Base-by-base conservation (phyloP, 345 rosid genomes). In the Geranium brycei region DNA sequence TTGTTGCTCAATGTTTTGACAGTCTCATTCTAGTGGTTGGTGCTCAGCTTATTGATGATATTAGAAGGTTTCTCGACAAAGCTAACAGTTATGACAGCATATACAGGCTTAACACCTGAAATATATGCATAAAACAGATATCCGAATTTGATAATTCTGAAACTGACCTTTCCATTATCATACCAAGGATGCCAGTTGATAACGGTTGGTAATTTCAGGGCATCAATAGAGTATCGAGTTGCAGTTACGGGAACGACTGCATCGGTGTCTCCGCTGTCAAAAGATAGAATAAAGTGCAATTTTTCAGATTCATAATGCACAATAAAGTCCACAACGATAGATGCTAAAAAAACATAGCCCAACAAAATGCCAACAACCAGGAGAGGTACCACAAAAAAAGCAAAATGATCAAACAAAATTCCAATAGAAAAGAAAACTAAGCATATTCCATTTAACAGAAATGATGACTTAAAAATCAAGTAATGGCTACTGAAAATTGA, bases 121-220 rank as follows among this genome's bases (percentile, higher is more conserved):
- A 35, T 47, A 13, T 47, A 47, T 47, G 53, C 53, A 47, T 47
- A 3, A 47, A 47, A 13, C 15, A 13, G 53, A 47, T 47, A 47
- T 47, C 11, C 11, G 1, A 62, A 19, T 38, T 40, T 40, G 53
- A 8, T 47, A 13, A 47, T 47, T 47, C 13, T 47, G 15, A 47
- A 17, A 38, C 80, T 64, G 38, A 79, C 93, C 93, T 75, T 81
- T 55, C 83, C 75, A 6, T 71, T 73, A 66, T 80, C 93, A 23
- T 87, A 85, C 98, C 98, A 92, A 1, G 96, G 85, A 68, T 79
- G 76, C 96, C 98, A 92, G 75, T 87, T 87, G 72, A 73, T 78
- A 40, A 84, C 63, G 2, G 86, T 92, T 28, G 73, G 83, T 60
- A 92, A 62, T 71, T 83, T 87, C 66, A 92, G 74, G 13, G 96